Evolutionary conservation across 2,329 filamentous ascomycete genomes (phyloP), one percentile per base, ranked within the genome.

Genomic region (Fusarium sp.): DNA sequence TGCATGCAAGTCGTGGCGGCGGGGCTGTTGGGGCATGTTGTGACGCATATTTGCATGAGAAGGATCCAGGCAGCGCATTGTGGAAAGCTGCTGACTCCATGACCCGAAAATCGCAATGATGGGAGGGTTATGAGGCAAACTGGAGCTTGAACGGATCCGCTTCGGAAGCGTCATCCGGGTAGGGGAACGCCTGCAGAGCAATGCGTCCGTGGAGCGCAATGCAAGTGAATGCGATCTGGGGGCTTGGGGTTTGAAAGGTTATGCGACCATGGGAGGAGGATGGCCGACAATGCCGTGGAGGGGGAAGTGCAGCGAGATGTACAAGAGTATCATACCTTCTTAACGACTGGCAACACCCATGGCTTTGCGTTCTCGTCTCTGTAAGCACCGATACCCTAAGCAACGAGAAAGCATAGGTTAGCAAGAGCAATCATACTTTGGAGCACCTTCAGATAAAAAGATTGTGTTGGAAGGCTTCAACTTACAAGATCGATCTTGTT

Each of bases 311-410:
- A 66, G 33, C 46, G 55, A 41, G 66, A 44, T 54, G 55, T 21
- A 42, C 35, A 35, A 46, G 45, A 61, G 64, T 44, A 39, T 59
- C 75, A 60, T 85, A 97, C 95, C 93, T 97, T 97, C 85, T 94
- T 97, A 70, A 98, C 95, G 5, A 98, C 95, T 25, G 96, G 95
- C 72, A 99, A 85, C 70, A 99, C 91, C 96, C 96, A 99, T 7
- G 96, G 96, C 86, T 98, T 98, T 69, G 94, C 95, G 80, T 95
- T 92, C 84, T 98, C 88, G 80, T 97, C 96, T 81, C 96, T 89
- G 84, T 99, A 99, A 66, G 96, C 96, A 77, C 96, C 96, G 85
- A 98, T 91, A 65, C 90, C 90, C 88, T 90, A 65, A 39, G 42
- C 37, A 48, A 60, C 12, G 42, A 42, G 42, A 59, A 63, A 56